Percentiles rank a stretch among this genome's conserved stretches.
phyloP scores from a whole-genome alignment of 495 filamentous ascomycete genomes.

The Neurospora sp. region DNA sequence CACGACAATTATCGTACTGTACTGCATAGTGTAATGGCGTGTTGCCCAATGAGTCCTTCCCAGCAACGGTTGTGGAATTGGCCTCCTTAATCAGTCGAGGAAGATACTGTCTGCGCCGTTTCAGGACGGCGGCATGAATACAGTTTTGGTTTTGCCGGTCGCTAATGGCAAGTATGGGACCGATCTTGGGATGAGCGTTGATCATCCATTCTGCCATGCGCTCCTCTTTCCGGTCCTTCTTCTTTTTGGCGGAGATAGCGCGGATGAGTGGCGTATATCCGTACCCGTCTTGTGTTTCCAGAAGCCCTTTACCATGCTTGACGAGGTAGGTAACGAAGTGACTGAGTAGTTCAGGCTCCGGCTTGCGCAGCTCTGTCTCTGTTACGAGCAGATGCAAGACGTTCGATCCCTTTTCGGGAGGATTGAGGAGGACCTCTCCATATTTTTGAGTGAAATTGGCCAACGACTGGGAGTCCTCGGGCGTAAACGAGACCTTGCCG shows the following conservation, averaged over 20 bases:
- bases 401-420: not conserved
- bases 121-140: constrained; percentile 18
- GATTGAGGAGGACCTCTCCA: not conserved
- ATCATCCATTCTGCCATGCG: constrained; percentile 17
- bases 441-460: not conserved
- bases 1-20: constrained; percentile 13
- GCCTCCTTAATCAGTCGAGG: constrained; percentile 10
- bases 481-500: not conserved
- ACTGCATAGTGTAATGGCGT: constrained; percentile 22
- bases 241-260: constrained; percentile 11
- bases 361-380: not conserved
- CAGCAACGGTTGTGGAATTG: constrained; percentile 10
- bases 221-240: not conserved
- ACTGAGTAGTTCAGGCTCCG: constrained; percentile 5
- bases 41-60: constrained; percentile 12
- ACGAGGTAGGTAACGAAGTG: constrained; percentile 13
- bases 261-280: constrained; percentile 16
- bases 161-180: constrained; percentile 14
- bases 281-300: constrained; percentile 9
- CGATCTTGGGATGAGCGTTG: constrained; percentile 14
- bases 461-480: not conserved
- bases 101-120: not conserved
- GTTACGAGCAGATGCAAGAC: not conserved
- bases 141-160: constrained; percentile 10
- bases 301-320: constrained; percentile 7